Conservation (phyloP, 345 rosid species). For the Carallia pectinifolia region DNA sequence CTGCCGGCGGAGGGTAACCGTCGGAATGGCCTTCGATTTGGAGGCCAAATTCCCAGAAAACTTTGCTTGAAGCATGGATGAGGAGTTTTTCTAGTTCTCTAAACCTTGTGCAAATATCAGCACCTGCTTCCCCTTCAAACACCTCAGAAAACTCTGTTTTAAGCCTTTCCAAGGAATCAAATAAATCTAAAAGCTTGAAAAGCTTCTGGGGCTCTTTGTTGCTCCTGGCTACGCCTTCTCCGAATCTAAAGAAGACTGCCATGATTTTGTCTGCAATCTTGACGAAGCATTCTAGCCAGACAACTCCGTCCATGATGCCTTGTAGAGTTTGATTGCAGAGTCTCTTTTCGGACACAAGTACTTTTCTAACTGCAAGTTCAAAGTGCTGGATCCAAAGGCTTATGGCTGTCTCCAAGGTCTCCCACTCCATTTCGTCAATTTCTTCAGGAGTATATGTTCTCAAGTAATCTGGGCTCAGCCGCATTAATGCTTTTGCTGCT, state of each 20-base stretch:
- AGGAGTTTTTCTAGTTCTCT: conserved; percentile 59
- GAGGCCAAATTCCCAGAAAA: conserved; percentile 66
- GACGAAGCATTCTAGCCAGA: conserved; percentile 61
- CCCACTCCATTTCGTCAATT: conserved; percentile 66
- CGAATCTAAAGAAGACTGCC: conserved; percentile 68
- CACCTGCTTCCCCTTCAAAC: conserved; percentile 62
- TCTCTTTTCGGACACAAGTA: conserved; percentile 51
- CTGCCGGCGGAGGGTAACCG: conserved; percentile 49
- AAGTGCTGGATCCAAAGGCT: conserved; percentile 62
- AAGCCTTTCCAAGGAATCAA: conserved; percentile 50
- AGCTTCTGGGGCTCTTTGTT: conserved; percentile 62
- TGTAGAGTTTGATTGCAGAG: conserved; percentile 48
- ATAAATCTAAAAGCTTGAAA: conserved; percentile 69
- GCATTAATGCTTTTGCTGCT: conserved; percentile 62
- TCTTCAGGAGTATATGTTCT: conserved; percentile 51
- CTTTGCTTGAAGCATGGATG: conserved; percentile 53
- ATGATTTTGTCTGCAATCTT: conserved; percentile 64
- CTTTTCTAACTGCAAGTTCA: conserved; percentile 44
- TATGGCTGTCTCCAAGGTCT: conserved; percentile 54
- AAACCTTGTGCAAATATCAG: conserved; percentile 52
- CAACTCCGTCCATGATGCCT: conserved; percentile 40
- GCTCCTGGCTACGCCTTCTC: conserved; percentile 65
- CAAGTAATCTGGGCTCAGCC: conserved; percentile 53
- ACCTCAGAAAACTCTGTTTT: conserved; percentile 40
- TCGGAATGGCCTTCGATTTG: conserved; percentile 61